These are phyloP conservation scores for Schizopora paradoxa DNA, from an alignment of 1,284 basidiomycete species.

Conservation along the genomic window DNA sequence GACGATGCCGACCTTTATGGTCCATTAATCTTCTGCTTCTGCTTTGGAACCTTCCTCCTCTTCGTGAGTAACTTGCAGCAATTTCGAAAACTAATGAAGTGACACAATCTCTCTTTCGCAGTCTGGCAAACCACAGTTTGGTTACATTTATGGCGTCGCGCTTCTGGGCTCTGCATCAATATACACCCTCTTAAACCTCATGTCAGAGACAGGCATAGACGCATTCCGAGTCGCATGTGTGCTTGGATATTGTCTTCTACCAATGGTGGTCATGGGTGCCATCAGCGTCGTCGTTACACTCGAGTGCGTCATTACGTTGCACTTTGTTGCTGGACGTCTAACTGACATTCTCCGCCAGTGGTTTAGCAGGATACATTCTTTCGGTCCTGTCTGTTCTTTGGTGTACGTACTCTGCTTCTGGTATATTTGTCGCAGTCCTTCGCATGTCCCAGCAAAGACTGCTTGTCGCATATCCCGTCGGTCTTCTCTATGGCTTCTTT, in stretches of 20 bases:
- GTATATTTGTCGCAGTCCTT: conserved; percentile 90
- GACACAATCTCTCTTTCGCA: conserved; percentile 28
- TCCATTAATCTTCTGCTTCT: conserved; percentile 90
- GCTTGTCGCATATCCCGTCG: conserved; percentile 91
- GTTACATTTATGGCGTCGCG: conserved; percentile 98
- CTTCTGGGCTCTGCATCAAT: conserved; percentile 92
- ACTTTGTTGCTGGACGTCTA: conserved; percentile 4
- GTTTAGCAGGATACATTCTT: conserved; percentile 77
- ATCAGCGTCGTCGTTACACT: conserved; percentile 85
- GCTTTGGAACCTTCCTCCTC: conserved; percentile 87
- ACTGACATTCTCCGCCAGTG: conserved; percentile 40
- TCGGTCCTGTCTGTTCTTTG: conserved; percentile 80
- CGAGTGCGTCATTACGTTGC: conserved; percentile 64
- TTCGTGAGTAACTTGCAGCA: conserved; percentile 59
- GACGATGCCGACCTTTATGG: conserved; percentile 98
- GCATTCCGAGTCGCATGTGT: conserved; percentile 95
- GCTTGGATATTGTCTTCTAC: conserved; percentile 93
- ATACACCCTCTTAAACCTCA: conserved; percentile 94
- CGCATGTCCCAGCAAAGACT: conserved; percentile 91
- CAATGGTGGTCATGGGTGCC: conserved; percentile 94
- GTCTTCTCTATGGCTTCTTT: conserved; percentile 88
- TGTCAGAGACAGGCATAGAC: conserved; percentile 95
- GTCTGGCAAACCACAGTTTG: conserved; percentile 98
- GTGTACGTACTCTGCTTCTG: conserved; percentile 93
- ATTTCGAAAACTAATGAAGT: background rate